Conservation (phyloP, 805 yeast species). For the Starmerella tilneyi region DNA sequence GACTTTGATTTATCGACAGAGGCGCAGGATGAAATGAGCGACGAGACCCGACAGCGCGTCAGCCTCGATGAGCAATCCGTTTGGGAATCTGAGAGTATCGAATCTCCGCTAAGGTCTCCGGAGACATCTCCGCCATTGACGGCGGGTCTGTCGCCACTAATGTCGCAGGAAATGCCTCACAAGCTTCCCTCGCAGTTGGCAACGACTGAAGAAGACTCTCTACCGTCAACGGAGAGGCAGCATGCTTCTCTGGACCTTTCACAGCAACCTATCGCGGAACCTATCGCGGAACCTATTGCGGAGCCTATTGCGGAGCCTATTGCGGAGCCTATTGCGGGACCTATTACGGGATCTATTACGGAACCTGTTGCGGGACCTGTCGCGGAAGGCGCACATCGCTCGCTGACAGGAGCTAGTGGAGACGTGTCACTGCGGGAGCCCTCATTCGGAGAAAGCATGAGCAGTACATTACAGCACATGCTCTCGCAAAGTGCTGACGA, state of each 20-base stretch:
- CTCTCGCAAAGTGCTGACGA: conserved; percentile 1
- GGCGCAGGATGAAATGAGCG: neutral
- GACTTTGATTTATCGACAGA: conserved; percentile 9
- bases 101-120: neutral
- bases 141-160: neutral
- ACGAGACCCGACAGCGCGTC: neutral
- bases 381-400: neutral
- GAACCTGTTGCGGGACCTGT: no score
- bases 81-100: neutral
- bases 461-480: conserved; percentile 16
- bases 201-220: no score
- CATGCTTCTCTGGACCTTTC: no score
- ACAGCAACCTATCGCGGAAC: no score
- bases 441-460: conserved; percentile 20
- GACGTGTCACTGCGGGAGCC: conserved; percentile 17
- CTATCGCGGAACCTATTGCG: no score
- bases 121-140: neutral
- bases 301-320: no score
- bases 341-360: no score
- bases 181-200: no score
- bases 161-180: no score
- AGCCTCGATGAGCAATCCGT: neutral
- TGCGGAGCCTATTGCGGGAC: no score
- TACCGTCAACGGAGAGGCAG: no score
- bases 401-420: neutral